These are phyloP conservation scores for Quercus engelmannii DNA, from an alignment of 306 rosid species.

Conservation along the genomic window DNA sequence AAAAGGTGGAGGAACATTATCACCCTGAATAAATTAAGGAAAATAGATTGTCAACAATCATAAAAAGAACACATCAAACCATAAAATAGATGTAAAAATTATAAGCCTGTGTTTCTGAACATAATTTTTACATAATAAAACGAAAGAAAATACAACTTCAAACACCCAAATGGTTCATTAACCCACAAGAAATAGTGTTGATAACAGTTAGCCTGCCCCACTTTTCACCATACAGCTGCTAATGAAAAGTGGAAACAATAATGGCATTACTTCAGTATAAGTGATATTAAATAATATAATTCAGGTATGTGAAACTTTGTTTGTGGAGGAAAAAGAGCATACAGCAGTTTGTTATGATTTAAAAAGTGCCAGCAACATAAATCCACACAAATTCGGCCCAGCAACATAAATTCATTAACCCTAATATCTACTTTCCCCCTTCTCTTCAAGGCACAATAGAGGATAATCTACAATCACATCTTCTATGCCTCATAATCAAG, in stretches of 20 bases:
- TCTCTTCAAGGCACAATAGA: neutral
- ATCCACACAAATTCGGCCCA: neutral
- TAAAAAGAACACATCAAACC: neutral
- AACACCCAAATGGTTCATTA: neutral
- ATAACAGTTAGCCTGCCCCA: neutral
- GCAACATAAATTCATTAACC: neutral
- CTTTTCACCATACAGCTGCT: neutral
- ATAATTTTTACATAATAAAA: neutral
- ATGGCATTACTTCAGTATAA: neutral
- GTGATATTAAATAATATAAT: neutral
- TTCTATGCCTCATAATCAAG: neutral
- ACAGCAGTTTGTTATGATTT: neutral
- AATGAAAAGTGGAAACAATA: neutral
- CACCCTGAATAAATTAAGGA: constrained; percentile 51
- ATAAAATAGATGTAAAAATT: neutral
- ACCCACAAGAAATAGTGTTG: neutral
- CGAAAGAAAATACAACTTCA: neutral
- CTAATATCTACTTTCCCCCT: neutral
- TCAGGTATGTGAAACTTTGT: neutral
- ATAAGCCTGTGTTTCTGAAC: neutral
- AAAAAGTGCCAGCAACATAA: neutral
- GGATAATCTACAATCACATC: neutral
- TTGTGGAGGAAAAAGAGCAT: neutral
- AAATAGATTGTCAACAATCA: neutral
- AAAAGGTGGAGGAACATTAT: constrained; percentile 79